Evolutionary conservation across 257 asterid species (phyloP).

Genomic region (Gentiana dahurica): DNA sequence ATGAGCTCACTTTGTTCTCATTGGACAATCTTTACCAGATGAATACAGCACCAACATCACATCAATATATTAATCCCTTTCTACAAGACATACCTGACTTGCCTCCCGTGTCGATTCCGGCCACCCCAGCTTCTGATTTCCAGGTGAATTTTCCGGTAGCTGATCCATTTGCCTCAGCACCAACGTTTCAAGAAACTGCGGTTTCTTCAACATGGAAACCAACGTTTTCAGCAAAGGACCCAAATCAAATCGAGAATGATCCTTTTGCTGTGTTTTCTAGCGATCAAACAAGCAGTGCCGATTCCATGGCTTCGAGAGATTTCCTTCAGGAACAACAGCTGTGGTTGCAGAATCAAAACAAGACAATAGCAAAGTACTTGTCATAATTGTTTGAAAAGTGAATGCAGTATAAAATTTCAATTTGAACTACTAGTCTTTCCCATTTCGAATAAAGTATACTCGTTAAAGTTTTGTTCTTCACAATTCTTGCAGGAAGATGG

Average conservation of each 20-base stretch:
- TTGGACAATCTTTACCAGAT: constrained; percentile 14
- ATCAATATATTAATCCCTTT: constrained; percentile 50
- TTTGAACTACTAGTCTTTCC: too few species aligned
- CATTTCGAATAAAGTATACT: too few species aligned
- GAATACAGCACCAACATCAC: constrained; percentile 7
- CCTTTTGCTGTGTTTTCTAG: constrained; percentile 35
- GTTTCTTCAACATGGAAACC: constrained; percentile 19
- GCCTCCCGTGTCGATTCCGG: neutral
- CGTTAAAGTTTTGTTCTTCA: too few species aligned
- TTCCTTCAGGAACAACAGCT: constrained; percentile 37
- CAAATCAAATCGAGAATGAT: constrained; percentile 29
- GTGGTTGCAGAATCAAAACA: constrained; percentile 76
- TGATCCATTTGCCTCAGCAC: neutral
- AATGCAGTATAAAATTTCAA: too few species aligned
- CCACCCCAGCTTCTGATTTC: neutral
- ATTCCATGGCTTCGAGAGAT: constrained; percentile 27
- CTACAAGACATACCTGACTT: constrained; percentile 28
- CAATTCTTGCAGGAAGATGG: too few species aligned
- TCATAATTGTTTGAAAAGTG: constrained; percentile 9
- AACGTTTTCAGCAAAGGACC: constrained; percentile 36
- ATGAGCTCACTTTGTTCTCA: neutral
- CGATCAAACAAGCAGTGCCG: constrained; percentile 15
- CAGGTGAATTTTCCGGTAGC: neutral
- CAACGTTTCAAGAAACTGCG: constrained; percentile 6
- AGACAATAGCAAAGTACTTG: constrained; percentile 50